These are phyloP conservation scores for Euptelea pleiosperma DNA, from an alignment of 164 flowering plant species.

Conservation along the genomic window DNA sequence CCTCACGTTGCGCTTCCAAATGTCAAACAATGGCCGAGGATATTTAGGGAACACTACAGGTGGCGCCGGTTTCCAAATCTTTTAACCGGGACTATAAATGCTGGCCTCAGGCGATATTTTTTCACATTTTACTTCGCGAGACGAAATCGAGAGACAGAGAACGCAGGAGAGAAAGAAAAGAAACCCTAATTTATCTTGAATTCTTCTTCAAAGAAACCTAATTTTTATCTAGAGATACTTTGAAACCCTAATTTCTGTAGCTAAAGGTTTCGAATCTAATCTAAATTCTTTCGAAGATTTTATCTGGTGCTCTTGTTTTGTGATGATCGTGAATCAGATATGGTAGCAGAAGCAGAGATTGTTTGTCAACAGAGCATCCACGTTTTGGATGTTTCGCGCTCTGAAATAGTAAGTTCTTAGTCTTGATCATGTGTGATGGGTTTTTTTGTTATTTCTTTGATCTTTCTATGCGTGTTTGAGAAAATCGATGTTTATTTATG, in stretches of 20 bases:
- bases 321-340: slow-evolving; percentile 24
- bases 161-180: not conserved
- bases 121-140: not conserved
- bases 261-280: slow-evolving; percentile 9
- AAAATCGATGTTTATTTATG: not conserved
- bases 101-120: not conserved
- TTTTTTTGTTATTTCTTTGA: not conserved
- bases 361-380: slow-evolving; percentile 27
- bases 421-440: not conserved
- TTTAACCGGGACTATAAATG: not conserved
- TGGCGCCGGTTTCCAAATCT: slow-evolving; percentile 6
- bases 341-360: slow-evolving; percentile 31
- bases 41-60: not conserved
- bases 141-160: not conserved
- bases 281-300: not conserved
- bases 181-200: slow-evolving; percentile 5
- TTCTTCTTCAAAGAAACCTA: not conserved
- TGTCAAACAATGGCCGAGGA: too few relatives aligned
- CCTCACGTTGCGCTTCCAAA: too few relatives aligned
- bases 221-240: not conserved
- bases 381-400: slow-evolving; percentile 29
- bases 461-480: not conserved
- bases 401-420: slow-evolving; percentile 30
- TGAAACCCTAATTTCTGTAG: not conserved
- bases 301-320: not conserved